phyloP scores from a whole-genome alignment of 768 basidiomycete genomes.

The Podaxis carcinomalis region DNA sequence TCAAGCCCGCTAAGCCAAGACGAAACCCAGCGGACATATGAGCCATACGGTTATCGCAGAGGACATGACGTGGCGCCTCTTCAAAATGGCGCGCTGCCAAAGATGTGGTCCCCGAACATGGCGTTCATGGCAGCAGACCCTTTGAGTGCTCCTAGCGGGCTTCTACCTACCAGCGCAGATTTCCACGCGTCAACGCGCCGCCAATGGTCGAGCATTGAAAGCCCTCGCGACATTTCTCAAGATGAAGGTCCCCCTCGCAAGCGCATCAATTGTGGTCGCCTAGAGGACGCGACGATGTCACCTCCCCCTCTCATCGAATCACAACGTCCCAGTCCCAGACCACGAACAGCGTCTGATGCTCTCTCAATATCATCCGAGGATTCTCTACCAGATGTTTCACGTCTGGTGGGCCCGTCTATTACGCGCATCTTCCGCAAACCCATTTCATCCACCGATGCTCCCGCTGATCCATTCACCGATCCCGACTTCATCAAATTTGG shows the following conservation, averaged over 20 bases:
- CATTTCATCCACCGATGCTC: constrained; percentile 24
- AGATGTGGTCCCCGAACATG: constrained; percentile 31
- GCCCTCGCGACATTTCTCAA: constrained; percentile 34
- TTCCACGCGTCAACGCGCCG: constrained; percentile 55
- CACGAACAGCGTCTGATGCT: constrained; percentile 6
- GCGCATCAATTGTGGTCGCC: constrained; percentile 53
- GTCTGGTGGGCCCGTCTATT: constrained; percentile 40
- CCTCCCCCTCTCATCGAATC: constrained; percentile 34
- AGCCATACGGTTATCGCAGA: constrained; percentile 31
- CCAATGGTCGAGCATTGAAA: constrained; percentile 32
- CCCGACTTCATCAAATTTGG: constrained; percentile 53
- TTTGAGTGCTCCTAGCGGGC: constrained; percentile 56
- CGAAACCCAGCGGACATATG: constrained; percentile 31
- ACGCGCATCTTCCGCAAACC: constrained; percentile 53
- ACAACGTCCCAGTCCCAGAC: constrained; percentile 6
- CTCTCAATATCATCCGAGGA: constrained; percentile 68
- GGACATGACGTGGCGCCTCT: constrained; percentile 39
- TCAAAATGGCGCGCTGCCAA: constrained; percentile 32
- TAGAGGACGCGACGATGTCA: constrained; percentile 37
- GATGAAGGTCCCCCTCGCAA: constrained; percentile 71
- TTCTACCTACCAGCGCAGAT: constrained; percentile 37
- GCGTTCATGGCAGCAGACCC: constrained; percentile 41
- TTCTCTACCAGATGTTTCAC: constrained; percentile 47
- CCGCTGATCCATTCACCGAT: constrained; percentile 29
- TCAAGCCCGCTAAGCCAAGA: constrained; percentile 61